Conservation (phyloP, 345 rosid species). For the Syzygium grande region DNA sequence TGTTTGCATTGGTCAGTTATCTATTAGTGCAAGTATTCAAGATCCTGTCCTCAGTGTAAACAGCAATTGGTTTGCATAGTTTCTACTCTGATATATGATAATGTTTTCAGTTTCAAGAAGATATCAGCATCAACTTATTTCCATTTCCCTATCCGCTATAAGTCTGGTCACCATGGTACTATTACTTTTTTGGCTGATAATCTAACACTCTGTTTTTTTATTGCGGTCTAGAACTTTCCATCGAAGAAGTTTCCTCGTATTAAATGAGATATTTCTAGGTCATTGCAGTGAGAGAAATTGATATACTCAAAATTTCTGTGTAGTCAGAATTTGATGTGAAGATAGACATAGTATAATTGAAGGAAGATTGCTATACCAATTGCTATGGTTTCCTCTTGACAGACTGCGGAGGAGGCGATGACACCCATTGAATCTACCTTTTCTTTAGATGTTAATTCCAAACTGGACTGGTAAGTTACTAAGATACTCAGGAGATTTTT, state of each 20-base stretch:
- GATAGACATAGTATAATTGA: neutral
- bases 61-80: neutral
- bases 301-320: neutral
- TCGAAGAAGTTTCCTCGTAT: neutral
- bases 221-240: neutral
- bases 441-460: slow-evolving; percentile 93
- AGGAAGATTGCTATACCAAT: neutral
- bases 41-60: neutral
- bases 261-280: neutral
- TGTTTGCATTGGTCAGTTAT: neutral
- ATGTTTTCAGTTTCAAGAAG: neutral
- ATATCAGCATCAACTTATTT: neutral
- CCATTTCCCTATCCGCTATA: neutral
- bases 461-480: slow-evolving; percentile 79
- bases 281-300: neutral
- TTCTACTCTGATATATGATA: neutral
- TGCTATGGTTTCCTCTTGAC: slow-evolving; percentile 12
- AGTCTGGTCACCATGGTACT: neutral
- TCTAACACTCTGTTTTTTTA: neutral
- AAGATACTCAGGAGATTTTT: neutral
- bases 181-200: neutral
- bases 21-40: neutral
- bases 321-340: neutral
- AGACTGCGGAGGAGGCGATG: slow-evolving; percentile 99
- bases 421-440: slow-evolving; percentile 98